These are phyloP conservation scores for Arachnopeziza araneosa DNA, from an alignment of 2,329 filamentous ascomycete species.

Conservation along the genomic window DNA sequence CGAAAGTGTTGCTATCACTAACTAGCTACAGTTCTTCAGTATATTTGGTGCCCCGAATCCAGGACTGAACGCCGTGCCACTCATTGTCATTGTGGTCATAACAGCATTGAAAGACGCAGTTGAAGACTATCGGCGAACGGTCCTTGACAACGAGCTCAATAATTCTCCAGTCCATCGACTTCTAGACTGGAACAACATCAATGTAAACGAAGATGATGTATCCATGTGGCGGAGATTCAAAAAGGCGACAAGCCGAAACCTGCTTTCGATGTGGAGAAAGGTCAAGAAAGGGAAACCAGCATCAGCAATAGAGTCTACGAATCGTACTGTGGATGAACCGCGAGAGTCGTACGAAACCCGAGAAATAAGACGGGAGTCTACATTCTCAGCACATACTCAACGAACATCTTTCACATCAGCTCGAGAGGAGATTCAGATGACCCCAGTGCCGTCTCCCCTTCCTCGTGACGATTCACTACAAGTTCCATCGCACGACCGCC, in stretches of 20 bases:
- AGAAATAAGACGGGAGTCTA: slow-evolving; percentile 25
- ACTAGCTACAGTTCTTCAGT: slow-evolving; percentile 70
- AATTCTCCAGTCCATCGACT: slow-evolving; percentile 92
- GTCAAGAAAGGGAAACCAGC: slow-evolving; percentile 44
- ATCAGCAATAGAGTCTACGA: slow-evolving; percentile 15
- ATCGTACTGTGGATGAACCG: slow-evolving; percentile 23
- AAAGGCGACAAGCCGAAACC: slow-evolving; percentile 60
- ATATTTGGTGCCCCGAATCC: slow-evolving; percentile 93
- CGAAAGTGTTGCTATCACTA: slow-evolving; percentile 16
- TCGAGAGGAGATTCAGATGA: slow-evolving; percentile 84
- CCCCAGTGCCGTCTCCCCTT: slow-evolving; percentile 79
- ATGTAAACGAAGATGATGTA: slow-evolving; percentile 81
- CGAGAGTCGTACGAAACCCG: slow-evolving; percentile 56
- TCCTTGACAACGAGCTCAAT: slow-evolving; percentile 89
- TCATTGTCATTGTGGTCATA: slow-evolving; percentile 85
- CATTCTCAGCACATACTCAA: slow-evolving; percentile 30
- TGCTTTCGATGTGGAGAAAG: slow-evolving; percentile 38
- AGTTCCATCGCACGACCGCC: slow-evolving; percentile 29
- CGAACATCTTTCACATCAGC: slow-evolving; percentile 48
- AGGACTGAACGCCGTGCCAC: slow-evolving; percentile 79
- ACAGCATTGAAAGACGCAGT: slow-evolving; percentile 93
- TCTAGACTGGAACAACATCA: slow-evolving; percentile 86
- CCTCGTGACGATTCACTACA: slow-evolving; percentile 38
- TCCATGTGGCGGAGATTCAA: slow-evolving; percentile 84
- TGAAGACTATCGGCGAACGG: slow-evolving; percentile 88